These are phyloP conservation scores for Vachellia pachyceras DNA, from an alignment of 306 rosid genomes.

Conservation along the genomic window DNA sequence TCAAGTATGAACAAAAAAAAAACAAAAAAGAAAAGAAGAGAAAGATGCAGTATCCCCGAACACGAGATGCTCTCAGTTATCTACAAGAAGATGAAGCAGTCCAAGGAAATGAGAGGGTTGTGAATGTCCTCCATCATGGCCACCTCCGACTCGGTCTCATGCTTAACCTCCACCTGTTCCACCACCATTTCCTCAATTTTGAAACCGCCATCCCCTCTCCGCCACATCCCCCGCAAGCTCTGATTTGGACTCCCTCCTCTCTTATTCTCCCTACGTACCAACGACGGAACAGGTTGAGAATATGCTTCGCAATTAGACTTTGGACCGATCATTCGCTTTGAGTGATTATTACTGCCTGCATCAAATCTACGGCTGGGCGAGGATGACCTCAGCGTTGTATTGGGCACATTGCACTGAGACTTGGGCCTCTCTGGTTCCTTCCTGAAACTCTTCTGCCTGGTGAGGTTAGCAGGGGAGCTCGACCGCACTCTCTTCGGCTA, in stretches of 20 bases:
- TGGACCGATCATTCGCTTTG: constrained; percentile 32
- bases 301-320: constrained; percentile 13
- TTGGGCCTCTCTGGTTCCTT: constrained; percentile 49
- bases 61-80: neutral
- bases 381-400: constrained; percentile 53
- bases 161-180: constrained; percentile 59
- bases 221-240: constrained; percentile 48
- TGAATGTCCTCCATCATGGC: no score
- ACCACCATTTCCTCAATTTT: constrained; percentile 69
- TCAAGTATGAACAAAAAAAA: constrained; percentile 1
- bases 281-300: neutral
- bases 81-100: constrained; percentile 90
- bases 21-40: neutral
- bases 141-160: no score
- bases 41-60: no score
- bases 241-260: constrained; percentile 48
- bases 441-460: constrained; percentile 79
- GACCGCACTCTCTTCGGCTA: constrained; percentile 74
- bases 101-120: constrained; percentile 86
- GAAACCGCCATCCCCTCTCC: constrained; percentile 46
- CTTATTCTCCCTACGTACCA: constrained; percentile 40
- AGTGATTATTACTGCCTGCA: constrained; percentile 1
- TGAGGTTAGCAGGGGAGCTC: constrained; percentile 55
- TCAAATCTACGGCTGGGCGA: constrained; percentile 67
- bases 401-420: constrained; percentile 33